Conservation (phyloP, 1,284 basidiomycete species). For the Pseudozyma sp. region DNA sequence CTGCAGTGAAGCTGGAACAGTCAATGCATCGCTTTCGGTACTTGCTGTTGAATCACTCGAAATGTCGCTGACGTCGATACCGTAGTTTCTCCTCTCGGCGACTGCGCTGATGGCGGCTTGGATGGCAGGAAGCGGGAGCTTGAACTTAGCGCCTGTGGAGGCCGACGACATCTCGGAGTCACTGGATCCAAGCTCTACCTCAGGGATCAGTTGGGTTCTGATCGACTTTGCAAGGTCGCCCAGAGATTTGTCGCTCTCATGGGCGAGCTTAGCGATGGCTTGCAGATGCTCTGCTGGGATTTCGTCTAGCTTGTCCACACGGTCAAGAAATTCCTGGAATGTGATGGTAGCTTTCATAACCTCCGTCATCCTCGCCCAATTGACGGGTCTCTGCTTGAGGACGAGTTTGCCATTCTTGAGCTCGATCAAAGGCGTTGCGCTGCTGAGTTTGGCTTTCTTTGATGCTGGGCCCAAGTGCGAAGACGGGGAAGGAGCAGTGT, state of each 20-base stretch:
- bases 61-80: constrained; percentile 34
- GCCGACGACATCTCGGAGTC: constrained; percentile 29
- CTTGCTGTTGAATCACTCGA: constrained; percentile 7
- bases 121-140: constrained; percentile 44
- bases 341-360: constrained; percentile 72
- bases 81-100: constrained; percentile 61
- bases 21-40: constrained; percentile 5
- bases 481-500: constrained; percentile 5
- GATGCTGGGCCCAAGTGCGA: constrained; percentile 20
- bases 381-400: constrained; percentile 81
- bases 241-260: constrained; percentile 69
- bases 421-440: constrained; percentile 54
- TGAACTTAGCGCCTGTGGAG: constrained; percentile 15
- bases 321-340: constrained; percentile 54
- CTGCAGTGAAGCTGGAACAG: constrained; percentile 70
- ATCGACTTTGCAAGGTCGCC: constrained; percentile 55
- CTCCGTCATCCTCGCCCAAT: constrained; percentile 81
- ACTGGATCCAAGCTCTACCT: constrained; percentile 47
- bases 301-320: constrained; percentile 68
- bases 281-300: constrained; percentile 79
- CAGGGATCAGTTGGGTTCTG: constrained; percentile 48
- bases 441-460: constrained; percentile 42
- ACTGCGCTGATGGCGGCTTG: constrained; percentile 50
- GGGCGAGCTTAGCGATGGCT: constrained; percentile 81
- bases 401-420: constrained; percentile 76